phyloP scores from a whole-genome alignment of 2,329 filamentous ascomycete genomes.

The Aureobasidium namibiae region DNA sequence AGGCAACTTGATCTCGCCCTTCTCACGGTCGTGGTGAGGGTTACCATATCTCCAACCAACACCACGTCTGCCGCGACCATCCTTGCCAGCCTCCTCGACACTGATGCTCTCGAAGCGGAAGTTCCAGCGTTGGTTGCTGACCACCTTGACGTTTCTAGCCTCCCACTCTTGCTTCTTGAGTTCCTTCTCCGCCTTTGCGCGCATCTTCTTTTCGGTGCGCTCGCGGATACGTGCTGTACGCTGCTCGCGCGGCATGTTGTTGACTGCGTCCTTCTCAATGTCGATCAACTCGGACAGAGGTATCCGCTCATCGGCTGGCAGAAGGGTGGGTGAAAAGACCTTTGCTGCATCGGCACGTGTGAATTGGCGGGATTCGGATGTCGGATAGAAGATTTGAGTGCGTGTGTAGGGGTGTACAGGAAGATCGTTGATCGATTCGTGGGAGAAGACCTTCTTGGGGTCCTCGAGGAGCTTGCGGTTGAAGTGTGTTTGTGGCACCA shows the following conservation, averaged over 20 bases:
- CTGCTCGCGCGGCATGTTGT: slow-evolving; percentile 30
- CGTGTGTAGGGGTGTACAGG: slow-evolving; percentile 48
- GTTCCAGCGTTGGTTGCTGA: slow-evolving; percentile 47
- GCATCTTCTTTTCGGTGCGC: slow-evolving; percentile 28
- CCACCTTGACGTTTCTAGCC: slow-evolving; percentile 34
- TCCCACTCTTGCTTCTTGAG: slow-evolving; percentile 37
- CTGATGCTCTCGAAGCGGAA: slow-evolving; percentile 54
- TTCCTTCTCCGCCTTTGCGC: slow-evolving; percentile 31
- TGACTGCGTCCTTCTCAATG: slow-evolving; percentile 37
- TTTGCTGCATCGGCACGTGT: slow-evolving; percentile 58
- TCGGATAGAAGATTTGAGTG: slow-evolving; percentile 53
- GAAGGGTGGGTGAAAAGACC: slow-evolving; percentile 50
- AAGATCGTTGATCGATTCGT: slow-evolving; percentile 59
- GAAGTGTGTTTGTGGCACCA: slow-evolving; percentile 65
- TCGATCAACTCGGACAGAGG: slow-evolving; percentile 53
- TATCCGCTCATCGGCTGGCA: slow-evolving; percentile 55
- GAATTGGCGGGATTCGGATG: slow-evolving; percentile 55
- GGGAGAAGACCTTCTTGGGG: slow-evolving; percentile 22
- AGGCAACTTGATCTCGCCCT: slow-evolving; percentile 55
- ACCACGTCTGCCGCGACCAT: slow-evolving; percentile 45
- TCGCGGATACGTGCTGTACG: slow-evolving; percentile 37
- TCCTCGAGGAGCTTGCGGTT: slow-evolving; percentile 29
- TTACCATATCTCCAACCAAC: slow-evolving; percentile 55
- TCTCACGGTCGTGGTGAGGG: slow-evolving; percentile 54
- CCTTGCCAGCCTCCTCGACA: slow-evolving; percentile 45